These are phyloP conservation scores for Chaetomium strumarium DNA, from an alignment of 2,329 filamentous ascomycete genomes.

Conservation along the genomic window DNA sequence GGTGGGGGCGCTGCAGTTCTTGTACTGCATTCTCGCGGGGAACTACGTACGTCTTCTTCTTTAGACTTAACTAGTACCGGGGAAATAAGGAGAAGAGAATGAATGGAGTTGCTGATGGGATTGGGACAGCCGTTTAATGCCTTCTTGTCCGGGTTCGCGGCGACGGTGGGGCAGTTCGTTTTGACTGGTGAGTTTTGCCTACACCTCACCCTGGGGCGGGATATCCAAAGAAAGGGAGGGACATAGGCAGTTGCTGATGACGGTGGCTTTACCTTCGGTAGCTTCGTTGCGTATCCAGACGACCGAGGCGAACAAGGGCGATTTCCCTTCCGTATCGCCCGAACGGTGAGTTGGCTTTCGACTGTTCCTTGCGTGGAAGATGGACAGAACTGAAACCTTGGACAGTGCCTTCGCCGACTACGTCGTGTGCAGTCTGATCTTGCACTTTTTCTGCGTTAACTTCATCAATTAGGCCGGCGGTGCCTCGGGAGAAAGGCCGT, in stretches of 20 bases:
- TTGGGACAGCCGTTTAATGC: constrained; percentile 86
- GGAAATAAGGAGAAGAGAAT: not conserved
- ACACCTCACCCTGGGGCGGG: not conserved
- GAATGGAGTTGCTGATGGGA: not conserved
- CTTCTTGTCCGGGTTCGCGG: constrained; percentile 90
- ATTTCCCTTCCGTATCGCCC: constrained; percentile 70
- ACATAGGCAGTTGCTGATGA: not conserved
- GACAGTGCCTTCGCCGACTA: constrained; percentile 90
- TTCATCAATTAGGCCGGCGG: constrained; percentile 77
- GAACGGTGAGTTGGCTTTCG: constrained; percentile 58
- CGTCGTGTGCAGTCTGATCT: constrained; percentile 85
- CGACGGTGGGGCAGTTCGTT: constrained; percentile 95
- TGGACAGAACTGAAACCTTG: not conserved
- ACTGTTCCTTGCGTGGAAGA: not conserved
- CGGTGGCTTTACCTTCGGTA: constrained; percentile 26
- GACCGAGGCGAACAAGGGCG: constrained; percentile 70
- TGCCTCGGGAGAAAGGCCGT: not conserved
- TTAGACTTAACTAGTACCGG: not conserved
- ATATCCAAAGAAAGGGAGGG: not conserved
- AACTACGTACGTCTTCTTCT: constrained; percentile 70
- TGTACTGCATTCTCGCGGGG: constrained; percentile 85
- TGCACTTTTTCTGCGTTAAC: constrained; percentile 99
- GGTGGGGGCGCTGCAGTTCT: constrained; percentile 85
- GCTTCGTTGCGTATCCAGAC: constrained; percentile 86
- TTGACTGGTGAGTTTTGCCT: constrained; percentile 66